These are phyloP conservation scores for Apiospora hydei DNA, from an alignment of 2,329 filamentous ascomycete genomes.

Conservation along the genomic window DNA sequence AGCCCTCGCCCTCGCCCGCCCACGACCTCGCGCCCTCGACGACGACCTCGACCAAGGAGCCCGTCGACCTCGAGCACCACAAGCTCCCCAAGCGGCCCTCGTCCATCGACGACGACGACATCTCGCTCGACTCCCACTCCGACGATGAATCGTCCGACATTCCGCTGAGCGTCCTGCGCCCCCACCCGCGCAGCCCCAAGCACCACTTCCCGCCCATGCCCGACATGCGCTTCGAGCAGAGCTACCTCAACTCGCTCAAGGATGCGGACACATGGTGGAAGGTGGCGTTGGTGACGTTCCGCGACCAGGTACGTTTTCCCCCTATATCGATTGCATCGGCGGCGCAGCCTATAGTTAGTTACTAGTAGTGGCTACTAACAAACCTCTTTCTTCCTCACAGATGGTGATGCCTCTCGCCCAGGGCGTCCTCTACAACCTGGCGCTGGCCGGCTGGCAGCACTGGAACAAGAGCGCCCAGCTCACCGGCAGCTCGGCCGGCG, in stretches of 20 bases:
- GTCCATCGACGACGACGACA: slow-evolving; percentile 36
- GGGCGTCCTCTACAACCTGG: slow-evolving; percentile 87
- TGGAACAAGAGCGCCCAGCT: slow-evolving; percentile 85
- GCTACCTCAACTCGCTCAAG: slow-evolving; percentile 90
- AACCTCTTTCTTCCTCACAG: slow-evolving; percentile 48
- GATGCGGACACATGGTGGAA: slow-evolving; percentile 80
- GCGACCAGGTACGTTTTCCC: slow-evolving; percentile 76
- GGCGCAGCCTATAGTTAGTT: neutral
- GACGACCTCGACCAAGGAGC: slow-evolving; percentile 70
- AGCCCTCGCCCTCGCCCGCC: slow-evolving; percentile 70
- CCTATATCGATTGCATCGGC: neutral
- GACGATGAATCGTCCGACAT: slow-evolving; percentile 69
- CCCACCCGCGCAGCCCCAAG: slow-evolving; percentile 45
- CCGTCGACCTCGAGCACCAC: slow-evolving; percentile 52
- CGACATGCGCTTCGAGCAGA: slow-evolving; percentile 96
- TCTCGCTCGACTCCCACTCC: slow-evolving; percentile 45
- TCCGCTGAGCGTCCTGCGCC: slow-evolving; percentile 69
- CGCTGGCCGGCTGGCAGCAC: slow-evolving; percentile 85
- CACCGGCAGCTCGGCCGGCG: slow-evolving; percentile 78
- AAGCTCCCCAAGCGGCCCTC: slow-evolving; percentile 31
- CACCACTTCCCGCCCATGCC: slow-evolving; percentile 68
- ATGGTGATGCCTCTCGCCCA: slow-evolving; percentile 87
- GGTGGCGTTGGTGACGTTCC: slow-evolving; percentile 82
- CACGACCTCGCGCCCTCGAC: slow-evolving; percentile 86
- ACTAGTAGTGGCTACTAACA: neutral